Base-by-base conservation (phyloP, 805 yeast genomes). In the Priceomyces fermenticarens region DNA sequence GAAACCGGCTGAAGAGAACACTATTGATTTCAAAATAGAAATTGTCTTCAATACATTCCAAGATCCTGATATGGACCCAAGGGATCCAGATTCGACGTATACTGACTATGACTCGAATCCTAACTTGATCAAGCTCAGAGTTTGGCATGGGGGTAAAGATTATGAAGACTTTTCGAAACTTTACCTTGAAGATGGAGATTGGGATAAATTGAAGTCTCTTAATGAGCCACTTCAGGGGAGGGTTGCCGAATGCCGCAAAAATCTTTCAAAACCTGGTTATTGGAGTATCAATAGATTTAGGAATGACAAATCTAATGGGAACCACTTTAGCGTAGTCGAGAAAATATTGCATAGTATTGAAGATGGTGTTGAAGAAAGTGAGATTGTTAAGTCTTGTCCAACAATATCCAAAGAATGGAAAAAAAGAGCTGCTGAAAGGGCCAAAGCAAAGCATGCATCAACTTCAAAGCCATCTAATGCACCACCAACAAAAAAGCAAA, bases 1-100 rank as follows among this genome's bases (percentile, higher is more conserved):
- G 99, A 93, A 93, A 57, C 98, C 99, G 2, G 88, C 95, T 10
- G 87, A 87, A 47, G 99, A 91, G 61, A 95, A 93, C 53, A 85
- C 97, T 0, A 79, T 95, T 33, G 99, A 93, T 63, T 93, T 88
- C 63, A 82, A 82, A 57, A 62, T 93, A 44, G 72, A 73, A 27
- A 61, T 88, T 43, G 73, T 74, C 28, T 86, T 87, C 52, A 78
- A 81, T 12, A 51, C 62, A 7, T 80, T 51, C 51, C 74, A 74
- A 35, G 91, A 85, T 57, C 77, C 77, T 4, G 86, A 81, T 41
- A 65, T 83, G 53, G 81, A 80, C 32, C 78, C 79, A 32, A 78
- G 80, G 45, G 84, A 82, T 57, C 82, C 85, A 1, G 81, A 78
- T 45, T 76, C 85, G 43, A 79, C 85, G 42, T 89, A 88, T 55